These are phyloP conservation scores for Saxophila tyrrhenica DNA, from an alignment of 495 filamentous ascomycete genomes.

Conservation along the genomic window DNA sequence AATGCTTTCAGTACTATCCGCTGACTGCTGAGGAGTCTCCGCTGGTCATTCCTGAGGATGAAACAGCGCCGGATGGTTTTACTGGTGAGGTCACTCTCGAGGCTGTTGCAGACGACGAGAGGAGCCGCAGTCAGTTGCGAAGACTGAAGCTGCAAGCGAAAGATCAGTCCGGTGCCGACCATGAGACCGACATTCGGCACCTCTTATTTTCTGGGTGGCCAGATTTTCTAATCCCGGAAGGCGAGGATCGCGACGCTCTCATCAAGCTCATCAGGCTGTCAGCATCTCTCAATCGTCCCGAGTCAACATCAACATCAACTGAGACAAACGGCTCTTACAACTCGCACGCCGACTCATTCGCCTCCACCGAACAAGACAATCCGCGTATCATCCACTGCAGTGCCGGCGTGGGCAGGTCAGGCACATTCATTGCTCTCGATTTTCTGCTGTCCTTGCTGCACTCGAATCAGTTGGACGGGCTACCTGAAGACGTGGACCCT, in stretches of 20 bases:
- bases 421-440: slow-evolving; percentile 92
- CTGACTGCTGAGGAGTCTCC: slow-evolving; percentile 25
- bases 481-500: slow-evolving; percentile 28
- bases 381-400: slow-evolving; percentile 75
- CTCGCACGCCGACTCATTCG: background rate
- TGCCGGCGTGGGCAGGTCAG: slow-evolving; percentile 85
- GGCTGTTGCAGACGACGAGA: slow-evolving; percentile 24
- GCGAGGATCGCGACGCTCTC: slow-evolving; percentile 65
- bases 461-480: slow-evolving; percentile 51
- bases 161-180: background rate
- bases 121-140: slow-evolving; percentile 12
- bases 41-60: slow-evolving; percentile 7
- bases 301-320: slow-evolving; percentile 21
- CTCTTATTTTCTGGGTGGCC: slow-evolving; percentile 89
- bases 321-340: background rate
- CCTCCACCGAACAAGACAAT: slow-evolving; percentile 1
- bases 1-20: slow-evolving; percentile 89
- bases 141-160: slow-evolving; percentile 4
- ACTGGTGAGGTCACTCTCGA: slow-evolving; percentile 39
- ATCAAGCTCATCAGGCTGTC: slow-evolving; percentile 69
- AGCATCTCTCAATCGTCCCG: slow-evolving; percentile 49
- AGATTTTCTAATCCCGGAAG: slow-evolving; percentile 79
- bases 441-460: slow-evolving; percentile 74
- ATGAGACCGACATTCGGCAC: slow-evolving; percentile 64
- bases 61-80: slow-evolving; percentile 53